Base-by-base conservation (phyloP, 31 red algal genomes). In the Asparagopsis taxiformis region DNA sequence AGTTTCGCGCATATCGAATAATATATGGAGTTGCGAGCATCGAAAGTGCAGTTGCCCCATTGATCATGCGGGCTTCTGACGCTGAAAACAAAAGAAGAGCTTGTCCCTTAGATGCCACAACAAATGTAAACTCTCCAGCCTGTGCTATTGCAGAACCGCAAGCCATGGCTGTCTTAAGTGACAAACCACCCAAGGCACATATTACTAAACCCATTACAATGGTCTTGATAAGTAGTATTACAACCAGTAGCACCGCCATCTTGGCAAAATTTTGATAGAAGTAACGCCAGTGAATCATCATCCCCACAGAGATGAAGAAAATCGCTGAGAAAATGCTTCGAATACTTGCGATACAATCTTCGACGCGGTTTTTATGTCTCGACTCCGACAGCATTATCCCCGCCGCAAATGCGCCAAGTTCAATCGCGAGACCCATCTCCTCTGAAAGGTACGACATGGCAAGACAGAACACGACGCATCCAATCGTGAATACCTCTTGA, bases 231-330 rank as follows among this genome's bases (percentile, higher is more conserved):
- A 57, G 62, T 37, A 94, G 29, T 15, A 94, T 79, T 15, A 94
- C 71, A 2, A 94, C 90, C 34, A 87, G 46, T 21, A 94, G 38
- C 5, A 77, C 65, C 0, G 69, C 62, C 75, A 94, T 82, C 72
- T 75, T 79, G 16, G 59, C 46, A 37, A 70, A 86, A 54, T 82
- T 76, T 21, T 74, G 68, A 55, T 74, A 75, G 50, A 94, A 87
- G 68, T 87, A 87, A 31, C 75, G 60, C 77, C 75, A 87, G 38
- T 94, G 82, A 41, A 94, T 94, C 81, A 94, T 87, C 81, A 94
- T 80, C 0, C 90, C 90, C 19, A 94, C 83, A 8, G 76, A 81
- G 34, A 94, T 80, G 70, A 94, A 94, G 35, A 94, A 94, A 26
- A 94, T 62, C 1, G 81, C 72, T 10, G 82, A 76, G 57, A 94